Percentiles rank a stretch among this genome's conserved stretches.
These are phyloP conservation scores for Mrakia blollopis DNA, from an alignment of 768 basidiomycete genomes.

Conservation along the genomic window DNA sequence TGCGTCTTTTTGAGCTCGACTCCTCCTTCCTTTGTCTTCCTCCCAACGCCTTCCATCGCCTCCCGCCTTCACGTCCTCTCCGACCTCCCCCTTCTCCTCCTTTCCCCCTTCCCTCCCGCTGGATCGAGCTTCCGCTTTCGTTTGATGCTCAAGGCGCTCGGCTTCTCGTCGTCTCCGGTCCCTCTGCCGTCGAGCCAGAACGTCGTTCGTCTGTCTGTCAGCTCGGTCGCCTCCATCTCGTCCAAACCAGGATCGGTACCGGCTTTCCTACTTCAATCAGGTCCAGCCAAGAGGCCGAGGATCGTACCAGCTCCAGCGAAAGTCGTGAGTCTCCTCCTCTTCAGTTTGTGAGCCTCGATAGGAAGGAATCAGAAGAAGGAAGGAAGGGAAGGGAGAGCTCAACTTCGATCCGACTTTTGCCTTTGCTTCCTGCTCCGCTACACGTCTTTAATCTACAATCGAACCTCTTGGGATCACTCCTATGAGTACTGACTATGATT, in stretches of 20 bases:
- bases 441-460: not conserved
- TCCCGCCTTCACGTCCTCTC: too few relatives aligned
- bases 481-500: not conserved
- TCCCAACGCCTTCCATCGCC: too few relatives aligned
- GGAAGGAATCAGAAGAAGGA: not conserved
- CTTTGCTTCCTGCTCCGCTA: not conserved
- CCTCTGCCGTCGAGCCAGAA: not conserved
- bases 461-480: not conserved
- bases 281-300: not conserved
- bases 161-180: not conserved
- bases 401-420: not conserved
- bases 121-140: not conserved
- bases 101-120: not conserved
- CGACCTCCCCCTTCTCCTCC: not conserved
- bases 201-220: not conserved
- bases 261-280: not conserved
- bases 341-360: not conserved
- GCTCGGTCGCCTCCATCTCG: not conserved
- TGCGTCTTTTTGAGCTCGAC: too few relatives aligned
- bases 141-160: conserved; percentile 9
- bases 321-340: not conserved
- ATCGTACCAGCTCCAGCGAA: not conserved
- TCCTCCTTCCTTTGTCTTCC: too few relatives aligned
- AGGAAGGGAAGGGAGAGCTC: conserved; percentile 11
- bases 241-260: not conserved